Evolutionary conservation across 768 basidiomycete species (phyloP).

Genomic region (Obba rivulosa): DNA sequence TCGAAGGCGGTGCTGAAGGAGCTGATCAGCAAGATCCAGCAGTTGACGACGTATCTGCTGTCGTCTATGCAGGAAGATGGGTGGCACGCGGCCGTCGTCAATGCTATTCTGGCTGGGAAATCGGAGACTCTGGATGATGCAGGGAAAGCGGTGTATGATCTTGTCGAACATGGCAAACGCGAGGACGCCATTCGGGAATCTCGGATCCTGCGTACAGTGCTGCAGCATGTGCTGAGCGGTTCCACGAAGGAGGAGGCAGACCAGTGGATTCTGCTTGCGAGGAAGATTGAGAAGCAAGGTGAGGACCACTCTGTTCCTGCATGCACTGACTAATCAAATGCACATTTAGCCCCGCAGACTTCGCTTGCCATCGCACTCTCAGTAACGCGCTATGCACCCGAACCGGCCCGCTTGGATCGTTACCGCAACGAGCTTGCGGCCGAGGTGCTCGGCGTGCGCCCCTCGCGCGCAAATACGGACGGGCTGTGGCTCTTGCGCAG

Average conservation of each 20-base stretch:
- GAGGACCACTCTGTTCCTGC: conserved; percentile 15
- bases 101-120: conserved; percentile 27
- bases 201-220: conserved; percentile 52
- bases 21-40: conserved; percentile 43
- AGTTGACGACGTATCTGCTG: conserved; percentile 60
- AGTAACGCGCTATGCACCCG: conserved; percentile 56
- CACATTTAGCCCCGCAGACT: conserved; percentile 56
- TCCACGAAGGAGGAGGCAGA: conserved; percentile 64
- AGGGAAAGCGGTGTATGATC: conserved; percentile 27
- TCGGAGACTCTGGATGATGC: conserved; percentile 17
- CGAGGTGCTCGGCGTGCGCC: conserved; percentile 60
- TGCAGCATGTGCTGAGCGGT: conserved; percentile 56
- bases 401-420: conserved; percentile 67
- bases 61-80: conserved; percentile 39
- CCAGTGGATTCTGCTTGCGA: conserved; percentile 68
- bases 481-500: conserved; percentile 68
- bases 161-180: conserved; percentile 26
- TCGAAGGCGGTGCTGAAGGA: conserved; percentile 31
- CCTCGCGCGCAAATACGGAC: conserved; percentile 56
- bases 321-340: neutral
- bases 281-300: conserved; percentile 62
- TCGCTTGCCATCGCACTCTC: conserved; percentile 62
- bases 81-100: conserved; percentile 45
- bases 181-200: conserved; percentile 49
- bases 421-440: conserved; percentile 90